These are phyloP conservation scores for Cyclotella choctawhatcheeana DNA, from an alignment of 108 stramenopile species.

Conservation along the genomic window DNA sequence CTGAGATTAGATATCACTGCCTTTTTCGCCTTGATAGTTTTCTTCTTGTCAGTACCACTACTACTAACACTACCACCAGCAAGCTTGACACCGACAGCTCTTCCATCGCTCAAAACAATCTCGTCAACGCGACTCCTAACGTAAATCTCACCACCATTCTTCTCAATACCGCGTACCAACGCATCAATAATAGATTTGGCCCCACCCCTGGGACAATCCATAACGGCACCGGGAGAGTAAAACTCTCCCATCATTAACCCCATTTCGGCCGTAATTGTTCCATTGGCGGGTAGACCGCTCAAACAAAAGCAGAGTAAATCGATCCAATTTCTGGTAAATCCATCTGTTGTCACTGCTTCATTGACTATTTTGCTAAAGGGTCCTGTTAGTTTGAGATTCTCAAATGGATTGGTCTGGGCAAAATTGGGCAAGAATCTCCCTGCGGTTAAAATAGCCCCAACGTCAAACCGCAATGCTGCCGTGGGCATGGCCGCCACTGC, in stretches of 20 bases:
- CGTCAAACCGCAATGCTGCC: conserved; percentile 65
- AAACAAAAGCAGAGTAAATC: conserved; percentile 90
- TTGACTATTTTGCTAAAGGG: conserved; percentile 64
- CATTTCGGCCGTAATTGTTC: conserved; percentile 93
- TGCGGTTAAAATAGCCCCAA: conserved; percentile 60
- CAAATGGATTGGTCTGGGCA: conserved; percentile 69
- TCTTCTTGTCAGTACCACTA: no score
- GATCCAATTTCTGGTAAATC: conserved; percentile 84
- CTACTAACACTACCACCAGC: no score
- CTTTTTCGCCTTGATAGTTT: conserved; percentile 57
- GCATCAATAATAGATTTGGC: conserved; percentile 86
- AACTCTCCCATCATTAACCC: conserved; percentile 94
- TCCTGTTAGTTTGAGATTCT: conserved; percentile 73
- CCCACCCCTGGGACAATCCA: conserved; percentile 90
- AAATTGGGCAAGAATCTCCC: conserved; percentile 72
- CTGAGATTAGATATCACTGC: conserved; percentile 78
- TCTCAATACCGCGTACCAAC: conserved; percentile 85
- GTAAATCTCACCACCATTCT: conserved; percentile 68
- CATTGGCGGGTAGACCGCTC: conserved; percentile 77
- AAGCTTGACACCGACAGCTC: conserved; percentile 68
- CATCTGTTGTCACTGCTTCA: conserved; percentile 63
- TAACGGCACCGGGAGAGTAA: conserved; percentile 72
- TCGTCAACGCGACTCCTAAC: conserved; percentile 71
- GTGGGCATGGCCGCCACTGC: conserved; percentile 82
- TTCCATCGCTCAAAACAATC: conserved; percentile 71